Evolutionary conservation across 2,329 filamentous ascomycete species (phyloP), one percentile per base, ranked within the genome.

Genomic region (Phialophora verrucosa): DNA sequence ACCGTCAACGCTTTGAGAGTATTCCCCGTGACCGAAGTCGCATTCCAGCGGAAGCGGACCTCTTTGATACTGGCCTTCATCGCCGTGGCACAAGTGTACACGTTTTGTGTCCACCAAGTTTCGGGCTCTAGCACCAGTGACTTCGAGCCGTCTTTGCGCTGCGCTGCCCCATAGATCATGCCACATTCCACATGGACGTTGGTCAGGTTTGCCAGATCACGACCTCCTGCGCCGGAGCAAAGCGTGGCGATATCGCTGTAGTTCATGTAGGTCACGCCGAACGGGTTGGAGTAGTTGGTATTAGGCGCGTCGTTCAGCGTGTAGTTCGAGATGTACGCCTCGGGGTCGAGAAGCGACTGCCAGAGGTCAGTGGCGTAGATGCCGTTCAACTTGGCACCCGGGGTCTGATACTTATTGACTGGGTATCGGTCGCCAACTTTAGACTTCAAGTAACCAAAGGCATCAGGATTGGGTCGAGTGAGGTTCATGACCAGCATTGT

Each of bases 61-160:
- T 78, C 80, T 68, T 84, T 84, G 63, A 85, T 76, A 0, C 75
- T 78, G 2, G 82, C 82, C 57, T 78, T 78, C 3, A 79, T 68
- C 0, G 79, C 72, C 0, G 76, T 78, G 1, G 81, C 80, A 67
- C 83, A 85, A 0, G 76, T 74, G 64, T 83, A 83, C 0, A 84
- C 63, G 0, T 80, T 77, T 4, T 77, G 71, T 0, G 77, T 76
- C 81, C 82, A 85, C 42, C 73, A 67, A 14, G 79, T 79, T 4
- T 76, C 77, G 6, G 76, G 75, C 29, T 83, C 79, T 27, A 79
- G 78, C 2, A 81, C 67, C 1, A 80, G 68, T 2, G 74, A 71
- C 4, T 72, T 69, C 0, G 75, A 76, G 0, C 73, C 75, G 57
- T 82, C 79, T 0, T 71, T 64, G 10, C 78, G 76, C 17, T 70